These are phyloP conservation scores for Dactylellina parvicollis DNA, from an alignment of 2,329 filamentous ascomycete species.

Conservation along the genomic window DNA sequence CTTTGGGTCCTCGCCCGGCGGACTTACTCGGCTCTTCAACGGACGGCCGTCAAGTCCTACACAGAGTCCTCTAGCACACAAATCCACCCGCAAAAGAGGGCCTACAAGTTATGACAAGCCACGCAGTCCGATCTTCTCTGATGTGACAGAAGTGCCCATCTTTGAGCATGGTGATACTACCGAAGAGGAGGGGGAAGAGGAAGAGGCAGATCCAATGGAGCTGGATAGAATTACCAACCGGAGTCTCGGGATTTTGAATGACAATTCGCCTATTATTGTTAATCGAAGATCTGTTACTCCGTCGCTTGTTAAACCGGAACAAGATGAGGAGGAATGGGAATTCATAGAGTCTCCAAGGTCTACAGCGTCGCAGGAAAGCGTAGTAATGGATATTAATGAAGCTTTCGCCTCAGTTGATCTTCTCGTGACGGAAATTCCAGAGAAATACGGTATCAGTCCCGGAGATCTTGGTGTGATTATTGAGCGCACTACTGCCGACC, in stretches of 20 bases:
- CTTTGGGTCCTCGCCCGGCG: constrained; percentile 18
- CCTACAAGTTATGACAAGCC: background rate
- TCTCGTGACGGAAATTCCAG: background rate
- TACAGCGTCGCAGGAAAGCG: background rate
- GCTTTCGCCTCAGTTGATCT: background rate
- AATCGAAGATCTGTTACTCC: constrained; percentile 1
- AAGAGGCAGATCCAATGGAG: constrained; percentile 27
- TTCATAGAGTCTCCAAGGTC: no score
- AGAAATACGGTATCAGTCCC: background rate
- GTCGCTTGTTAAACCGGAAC: no score
- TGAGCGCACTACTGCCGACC: constrained; percentile 22
- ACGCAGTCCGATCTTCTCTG: background rate
- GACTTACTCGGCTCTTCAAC: background rate
- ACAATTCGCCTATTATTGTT: constrained; percentile 21
- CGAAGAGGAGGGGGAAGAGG: constrained; percentile 7
- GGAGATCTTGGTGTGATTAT: constrained; percentile 21
- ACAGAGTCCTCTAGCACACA: constrained; percentile 24
- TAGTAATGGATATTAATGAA: background rate
- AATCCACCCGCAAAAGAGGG: constrained; percentile 24
- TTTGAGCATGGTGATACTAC: constrained; percentile 4
- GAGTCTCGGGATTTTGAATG: constrained; percentile 20
- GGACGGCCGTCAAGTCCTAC: background rate
- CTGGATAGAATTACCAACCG: constrained; percentile 28
- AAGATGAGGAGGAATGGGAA: background rate
- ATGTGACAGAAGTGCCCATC: background rate